Conservation (phyloP, 2,329 filamentous ascomycete genomes). For the Harringtonia lauricola region DNA sequence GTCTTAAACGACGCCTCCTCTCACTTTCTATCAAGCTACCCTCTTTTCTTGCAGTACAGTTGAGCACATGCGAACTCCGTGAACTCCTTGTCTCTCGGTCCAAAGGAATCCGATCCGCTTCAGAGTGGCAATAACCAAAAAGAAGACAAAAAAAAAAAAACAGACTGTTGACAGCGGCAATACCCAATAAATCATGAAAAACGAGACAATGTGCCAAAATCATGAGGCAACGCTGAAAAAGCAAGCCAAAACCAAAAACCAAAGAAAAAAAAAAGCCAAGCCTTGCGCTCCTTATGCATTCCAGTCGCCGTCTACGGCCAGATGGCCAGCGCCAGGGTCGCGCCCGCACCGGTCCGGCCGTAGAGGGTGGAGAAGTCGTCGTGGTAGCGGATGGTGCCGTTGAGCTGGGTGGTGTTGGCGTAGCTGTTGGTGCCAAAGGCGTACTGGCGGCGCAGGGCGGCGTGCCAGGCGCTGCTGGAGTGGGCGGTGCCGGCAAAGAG, state of each 20-base stretch:
- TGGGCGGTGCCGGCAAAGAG: constrained; percentile 31
- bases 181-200: background rate
- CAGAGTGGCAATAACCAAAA: background rate
- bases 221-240: too few species aligned
- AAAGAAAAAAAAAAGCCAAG: background rate
- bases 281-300: too few species aligned
- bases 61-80: too few species aligned
- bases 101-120: too few species aligned
- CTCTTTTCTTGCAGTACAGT: too few species aligned
- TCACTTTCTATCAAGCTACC: too few species aligned
- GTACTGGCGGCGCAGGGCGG: constrained; percentile 28
- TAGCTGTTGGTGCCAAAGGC: constrained; percentile 13
- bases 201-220: background rate
- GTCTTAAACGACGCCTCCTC: too few species aligned
- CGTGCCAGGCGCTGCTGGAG: constrained; percentile 34
- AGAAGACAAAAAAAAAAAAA: background rate
- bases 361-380: constrained; percentile 22
- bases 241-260: too few species aligned
- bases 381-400: constrained; percentile 18
- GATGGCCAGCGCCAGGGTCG: constrained; percentile 12
- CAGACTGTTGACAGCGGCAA: background rate
- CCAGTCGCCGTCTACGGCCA: constrained; percentile 18
- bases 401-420: constrained; percentile 5
- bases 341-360: constrained; percentile 13
- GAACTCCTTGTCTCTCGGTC: too few species aligned